phyloP scores from a whole-genome alignment of 83 land plant genomes.

The Picea abies region DNA sequence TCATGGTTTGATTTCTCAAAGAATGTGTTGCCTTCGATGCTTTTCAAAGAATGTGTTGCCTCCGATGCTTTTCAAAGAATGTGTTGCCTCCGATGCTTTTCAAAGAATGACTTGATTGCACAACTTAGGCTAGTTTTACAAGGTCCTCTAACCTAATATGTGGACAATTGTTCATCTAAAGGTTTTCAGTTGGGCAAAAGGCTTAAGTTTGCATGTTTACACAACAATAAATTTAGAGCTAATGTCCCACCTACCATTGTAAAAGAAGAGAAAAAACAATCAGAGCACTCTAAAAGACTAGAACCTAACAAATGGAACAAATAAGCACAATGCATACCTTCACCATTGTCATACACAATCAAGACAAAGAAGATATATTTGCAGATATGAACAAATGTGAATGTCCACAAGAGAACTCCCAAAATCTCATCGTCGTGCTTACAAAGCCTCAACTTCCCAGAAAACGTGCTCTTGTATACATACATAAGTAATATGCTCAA shows the following conservation, averaged over 20 bases:
- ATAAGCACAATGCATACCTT: constrained; percentile 25
- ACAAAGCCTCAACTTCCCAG: constrained; percentile 23
- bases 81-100: constrained; percentile 34
- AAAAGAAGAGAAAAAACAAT: not conserved
- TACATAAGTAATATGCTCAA: constrained; percentile 44
- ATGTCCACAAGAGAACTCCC: constrained; percentile 46
- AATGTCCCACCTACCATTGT: constrained; percentile 71
- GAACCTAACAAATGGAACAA: not conserved
- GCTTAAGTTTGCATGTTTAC: constrained; percentile 70
- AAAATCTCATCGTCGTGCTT: constrained; percentile 33
- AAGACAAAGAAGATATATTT: constrained; percentile 39
- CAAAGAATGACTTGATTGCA: constrained; percentile 37
- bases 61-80: constrained; percentile 40
- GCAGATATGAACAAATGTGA: constrained; percentile 38
- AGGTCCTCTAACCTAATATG: constrained; percentile 36
- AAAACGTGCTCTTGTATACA: constrained; percentile 45
- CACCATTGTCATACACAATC: constrained; percentile 48
- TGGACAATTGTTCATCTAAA: constrained; percentile 63
- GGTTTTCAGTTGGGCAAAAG: constrained; percentile 69
- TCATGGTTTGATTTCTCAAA: constrained; percentile 63
- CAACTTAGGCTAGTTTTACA: constrained; percentile 25
- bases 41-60: constrained; percentile 40
- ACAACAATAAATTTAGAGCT: constrained; percentile 76
- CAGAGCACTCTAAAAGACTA: not conserved
- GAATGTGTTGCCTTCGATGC: constrained; percentile 25